Conservation (phyloP, 2,329 filamentous ascomycete genomes). For the Aphanocladium album region DNA sequence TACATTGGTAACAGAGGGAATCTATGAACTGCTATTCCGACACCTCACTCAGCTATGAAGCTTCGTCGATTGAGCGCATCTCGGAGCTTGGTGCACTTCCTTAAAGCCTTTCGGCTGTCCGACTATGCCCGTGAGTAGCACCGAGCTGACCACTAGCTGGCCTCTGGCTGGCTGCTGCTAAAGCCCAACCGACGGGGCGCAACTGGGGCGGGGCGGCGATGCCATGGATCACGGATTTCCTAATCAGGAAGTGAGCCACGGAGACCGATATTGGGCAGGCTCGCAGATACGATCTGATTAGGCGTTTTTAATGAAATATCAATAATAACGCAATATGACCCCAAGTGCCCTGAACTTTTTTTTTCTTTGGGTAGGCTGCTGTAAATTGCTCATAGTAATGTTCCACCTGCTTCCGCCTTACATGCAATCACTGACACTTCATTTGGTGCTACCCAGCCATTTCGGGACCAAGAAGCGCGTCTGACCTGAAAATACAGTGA, state of each 20-base stretch:
- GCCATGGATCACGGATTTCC: neutral
- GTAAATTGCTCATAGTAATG: neutral
- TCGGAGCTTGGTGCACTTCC: conserved; percentile 4
- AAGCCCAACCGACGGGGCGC: neutral
- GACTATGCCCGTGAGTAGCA: neutral
- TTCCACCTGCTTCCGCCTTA: neutral
- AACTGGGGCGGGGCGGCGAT: neutral
- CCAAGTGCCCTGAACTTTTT: too few relatives aligned
- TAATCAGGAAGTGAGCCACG: neutral
- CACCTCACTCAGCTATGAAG: neutral
- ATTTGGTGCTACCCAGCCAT: too few relatives aligned
- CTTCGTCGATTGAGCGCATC: neutral
- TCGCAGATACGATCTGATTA: neutral
- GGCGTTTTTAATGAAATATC: neutral
- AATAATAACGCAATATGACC: neutral
- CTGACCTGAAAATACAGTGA: neutral
- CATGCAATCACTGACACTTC: neutral
- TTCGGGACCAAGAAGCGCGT: too few relatives aligned
- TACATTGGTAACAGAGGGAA: neutral
- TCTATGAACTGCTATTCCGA: neutral
- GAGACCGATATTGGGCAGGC: neutral
- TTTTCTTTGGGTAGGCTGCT: too few relatives aligned
- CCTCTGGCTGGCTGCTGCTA: neutral
- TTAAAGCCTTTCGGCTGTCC: neutral
- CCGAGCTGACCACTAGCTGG: conserved; percentile 2